These are phyloP conservation scores for Fusarium globosum DNA, from an alignment of 2,329 filamentous ascomycete species.

Conservation along the genomic window DNA sequence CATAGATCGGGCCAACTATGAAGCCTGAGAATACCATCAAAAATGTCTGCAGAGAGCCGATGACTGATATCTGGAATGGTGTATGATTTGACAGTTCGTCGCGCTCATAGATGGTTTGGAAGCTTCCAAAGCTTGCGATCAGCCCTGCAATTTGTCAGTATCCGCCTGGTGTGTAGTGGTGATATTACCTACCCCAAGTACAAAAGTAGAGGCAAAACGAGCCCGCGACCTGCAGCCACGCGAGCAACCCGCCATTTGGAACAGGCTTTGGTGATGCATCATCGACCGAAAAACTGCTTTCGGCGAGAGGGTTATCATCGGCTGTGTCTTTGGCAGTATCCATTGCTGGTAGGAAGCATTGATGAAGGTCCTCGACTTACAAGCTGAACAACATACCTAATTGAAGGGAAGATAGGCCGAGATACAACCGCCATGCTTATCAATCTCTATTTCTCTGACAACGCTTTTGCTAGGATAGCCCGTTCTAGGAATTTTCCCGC, in stretches of 20 bases:
- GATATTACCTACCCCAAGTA: slow-evolving; percentile 35
- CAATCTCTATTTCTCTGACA: neutral
- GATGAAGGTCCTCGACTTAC: neutral
- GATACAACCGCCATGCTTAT: neutral
- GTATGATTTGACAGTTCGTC: slow-evolving; percentile 1
- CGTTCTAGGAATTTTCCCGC: neutral
- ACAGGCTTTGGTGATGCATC: neutral
- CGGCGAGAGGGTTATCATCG: neutral
- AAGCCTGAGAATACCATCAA: slow-evolving; percentile 42
- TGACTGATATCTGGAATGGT: slow-evolving; percentile 38
- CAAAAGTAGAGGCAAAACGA: slow-evolving; percentile 41
- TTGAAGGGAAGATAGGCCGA: neutral
- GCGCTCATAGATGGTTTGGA: slow-evolving; percentile 43
- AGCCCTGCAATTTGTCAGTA: neutral
- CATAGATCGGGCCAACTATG: slow-evolving; percentile 36
- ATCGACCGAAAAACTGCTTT: neutral
- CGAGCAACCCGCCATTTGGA: slow-evolving; percentile 30
- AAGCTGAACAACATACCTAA: neutral
- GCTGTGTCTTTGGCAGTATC: neutral
- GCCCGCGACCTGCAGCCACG: slow-evolving; percentile 40
- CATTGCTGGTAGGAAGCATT: neutral
- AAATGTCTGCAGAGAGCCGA: slow-evolving; percentile 37
- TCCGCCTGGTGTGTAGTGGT: fast-evolving
- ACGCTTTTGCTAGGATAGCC: neutral
- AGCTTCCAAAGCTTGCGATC: slow-evolving; percentile 40